Percentiles rank a stretch among this genome's conserved stretches.
These are phyloP conservation scores for Solanum chilense DNA, from an alignment of 257 asterid genomes.

Conservation along the genomic window DNA sequence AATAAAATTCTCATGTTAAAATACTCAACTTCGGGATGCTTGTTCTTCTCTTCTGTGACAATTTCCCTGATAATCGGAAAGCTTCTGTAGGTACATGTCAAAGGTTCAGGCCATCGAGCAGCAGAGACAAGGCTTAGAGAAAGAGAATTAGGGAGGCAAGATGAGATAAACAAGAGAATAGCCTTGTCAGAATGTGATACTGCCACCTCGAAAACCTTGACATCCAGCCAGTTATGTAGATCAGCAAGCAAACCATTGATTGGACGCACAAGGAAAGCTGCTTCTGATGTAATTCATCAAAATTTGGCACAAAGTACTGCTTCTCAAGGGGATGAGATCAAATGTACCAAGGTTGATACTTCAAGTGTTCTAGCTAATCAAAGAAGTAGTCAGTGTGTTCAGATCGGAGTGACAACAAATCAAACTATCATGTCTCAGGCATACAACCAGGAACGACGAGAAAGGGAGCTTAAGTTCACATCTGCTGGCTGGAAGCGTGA, in stretches of 20 bases:
- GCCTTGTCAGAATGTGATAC: conserved; percentile 27
- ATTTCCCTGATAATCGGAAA: background rate
- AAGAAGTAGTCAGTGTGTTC: conserved; percentile 2
- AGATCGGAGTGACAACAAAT: conserved; percentile 8
- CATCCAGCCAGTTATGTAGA: conserved; percentile 5
- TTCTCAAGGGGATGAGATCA: conserved; percentile 5
- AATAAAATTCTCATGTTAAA: background rate
- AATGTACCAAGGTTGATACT: background rate
- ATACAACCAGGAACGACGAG: conserved; percentile 19
- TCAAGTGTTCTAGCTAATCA: conserved; percentile 2
- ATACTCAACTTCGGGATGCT: background rate
- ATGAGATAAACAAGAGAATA: conserved; percentile 41
- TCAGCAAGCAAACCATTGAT: conserved; percentile 28
- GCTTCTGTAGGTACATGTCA: conserved; percentile 37
- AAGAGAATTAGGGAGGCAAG: conserved; percentile 26
- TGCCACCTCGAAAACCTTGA: background rate
- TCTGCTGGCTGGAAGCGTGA: conserved; percentile 82
- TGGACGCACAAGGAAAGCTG: conserved; percentile 33
- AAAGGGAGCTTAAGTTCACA: conserved; percentile 64
- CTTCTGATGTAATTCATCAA: conserved; percentile 23
- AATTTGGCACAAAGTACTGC: background rate
- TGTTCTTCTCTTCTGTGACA: background rate
- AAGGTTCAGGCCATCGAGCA: conserved; percentile 46
- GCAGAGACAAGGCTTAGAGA: conserved; percentile 37
- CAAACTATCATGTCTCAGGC: background rate